Conservation (phyloP, 108 stramenopile species). For the Parietichytrium sp. region DNA sequence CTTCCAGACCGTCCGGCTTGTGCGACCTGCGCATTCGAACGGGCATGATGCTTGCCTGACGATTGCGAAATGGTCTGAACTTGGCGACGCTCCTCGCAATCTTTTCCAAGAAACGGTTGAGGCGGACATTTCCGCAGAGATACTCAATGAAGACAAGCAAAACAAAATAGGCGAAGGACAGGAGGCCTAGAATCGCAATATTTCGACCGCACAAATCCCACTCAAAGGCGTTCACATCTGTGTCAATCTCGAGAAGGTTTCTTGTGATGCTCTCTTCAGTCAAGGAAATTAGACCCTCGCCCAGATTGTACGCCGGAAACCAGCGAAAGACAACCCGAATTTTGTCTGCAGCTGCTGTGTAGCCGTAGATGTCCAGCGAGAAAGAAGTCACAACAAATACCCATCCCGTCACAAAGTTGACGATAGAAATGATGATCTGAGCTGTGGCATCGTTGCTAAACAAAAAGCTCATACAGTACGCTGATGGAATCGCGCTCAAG, state of each 20-base stretch:
- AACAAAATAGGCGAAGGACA: background rate
- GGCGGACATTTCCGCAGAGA: background rate
- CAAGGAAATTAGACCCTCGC: conserved; percentile 12
- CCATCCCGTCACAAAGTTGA: conserved; percentile 66
- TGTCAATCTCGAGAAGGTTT: background rate
- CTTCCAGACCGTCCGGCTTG: background rate
- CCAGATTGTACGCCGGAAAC: conserved; percentile 15
- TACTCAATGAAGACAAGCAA: conserved; percentile 25
- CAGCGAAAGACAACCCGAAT: conserved; percentile 1
- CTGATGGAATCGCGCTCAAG: conserved; percentile 81
- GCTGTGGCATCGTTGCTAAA: conserved; percentile 80
- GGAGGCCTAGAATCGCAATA: background rate
- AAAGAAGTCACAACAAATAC: conserved; percentile 1
- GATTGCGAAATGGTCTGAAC: background rate
- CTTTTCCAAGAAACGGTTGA: background rate
- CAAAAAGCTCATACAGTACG: conserved; percentile 80
- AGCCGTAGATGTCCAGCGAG: conserved; percentile 24
- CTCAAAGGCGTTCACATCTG: background rate
- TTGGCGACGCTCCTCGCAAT: background rate
- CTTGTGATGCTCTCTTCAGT: background rate
- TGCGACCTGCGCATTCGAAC: conserved; percentile 4
- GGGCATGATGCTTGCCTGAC: conserved; percentile 21
- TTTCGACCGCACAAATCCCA: conserved; percentile 14
- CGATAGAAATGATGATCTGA: conserved; percentile 79
- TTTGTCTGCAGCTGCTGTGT: background rate